phyloP scores from a whole-genome alignment of 495 filamentous ascomycete genomes.

The Neurospora sp. region DNA sequence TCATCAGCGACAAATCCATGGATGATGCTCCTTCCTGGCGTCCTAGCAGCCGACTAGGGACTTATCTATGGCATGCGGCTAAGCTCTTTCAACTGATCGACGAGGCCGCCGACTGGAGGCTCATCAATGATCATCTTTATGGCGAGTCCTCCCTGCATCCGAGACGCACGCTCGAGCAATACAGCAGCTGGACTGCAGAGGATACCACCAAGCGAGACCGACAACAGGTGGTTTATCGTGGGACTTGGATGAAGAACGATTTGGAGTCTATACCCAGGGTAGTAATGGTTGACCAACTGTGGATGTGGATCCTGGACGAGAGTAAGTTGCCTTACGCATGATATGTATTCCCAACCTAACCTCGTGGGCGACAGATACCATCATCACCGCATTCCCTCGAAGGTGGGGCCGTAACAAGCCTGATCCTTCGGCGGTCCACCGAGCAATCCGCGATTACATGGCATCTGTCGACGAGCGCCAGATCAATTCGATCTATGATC shows the following conservation, averaged over 20 bases:
- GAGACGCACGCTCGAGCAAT: constrained; percentile 13
- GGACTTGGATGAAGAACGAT: constrained; percentile 11
- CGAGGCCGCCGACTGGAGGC: constrained; percentile 18
- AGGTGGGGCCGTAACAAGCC: constrained; percentile 60
- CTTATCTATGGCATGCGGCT: constrained; percentile 15
- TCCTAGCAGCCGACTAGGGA: constrained; percentile 12
- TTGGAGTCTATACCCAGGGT: constrained; percentile 43
- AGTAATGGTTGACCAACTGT: constrained; percentile 67
- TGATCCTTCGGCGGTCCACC: constrained; percentile 55
- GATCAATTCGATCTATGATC: constrained; percentile 56
- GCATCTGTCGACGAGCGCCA: constrained; percentile 35
- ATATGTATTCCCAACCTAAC: background rate
- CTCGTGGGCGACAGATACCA: constrained; percentile 28
- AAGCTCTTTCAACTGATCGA: constrained; percentile 20
- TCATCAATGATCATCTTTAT: constrained; percentile 15
- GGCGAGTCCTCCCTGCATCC: constrained; percentile 11
- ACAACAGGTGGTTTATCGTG: constrained; percentile 15
- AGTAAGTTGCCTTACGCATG: background rate
- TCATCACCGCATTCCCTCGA: constrained; percentile 60
- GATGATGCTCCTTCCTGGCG: constrained; percentile 14
- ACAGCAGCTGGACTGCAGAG: constrained; percentile 13
- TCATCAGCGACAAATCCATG: background rate
- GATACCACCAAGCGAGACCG: constrained; percentile 13
- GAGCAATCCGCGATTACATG: constrained; percentile 26
- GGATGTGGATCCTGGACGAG: constrained; percentile 61